Conservation (phyloP, 116 monocot species). For the Posidonia oceanica region DNA sequence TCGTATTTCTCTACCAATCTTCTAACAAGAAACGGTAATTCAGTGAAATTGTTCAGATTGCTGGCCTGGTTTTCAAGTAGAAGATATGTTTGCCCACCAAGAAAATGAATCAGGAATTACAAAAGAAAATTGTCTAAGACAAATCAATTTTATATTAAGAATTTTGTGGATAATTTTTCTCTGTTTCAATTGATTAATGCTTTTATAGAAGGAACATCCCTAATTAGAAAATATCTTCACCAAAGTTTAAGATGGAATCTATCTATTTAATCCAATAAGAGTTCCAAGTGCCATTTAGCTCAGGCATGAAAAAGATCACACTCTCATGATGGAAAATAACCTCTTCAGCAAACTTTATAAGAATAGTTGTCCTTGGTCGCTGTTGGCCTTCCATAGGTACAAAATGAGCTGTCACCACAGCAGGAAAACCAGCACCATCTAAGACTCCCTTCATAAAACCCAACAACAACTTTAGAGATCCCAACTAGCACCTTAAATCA, state of each 20-base stretch:
- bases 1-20: too few relatives aligned
- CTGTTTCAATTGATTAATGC: too few relatives aligned
- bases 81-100: neutral
- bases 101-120: neutral
- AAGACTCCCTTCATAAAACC: conserved; percentile 63
- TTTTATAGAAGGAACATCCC: too few relatives aligned
- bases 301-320: neutral
- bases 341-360: conserved; percentile 99
- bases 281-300: neutral
- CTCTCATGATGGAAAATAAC: conserved; percentile 21
- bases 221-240: too few relatives aligned
- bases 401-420: conserved; percentile 97
- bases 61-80: neutral
- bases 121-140: neutral
- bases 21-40: neutral
- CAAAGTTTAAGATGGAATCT: too few relatives aligned
- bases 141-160: neutral
- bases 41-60: too few relatives aligned
- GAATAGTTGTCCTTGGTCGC: conserved; percentile 84
- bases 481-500: neutral
- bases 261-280: neutral
- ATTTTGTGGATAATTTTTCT: too few relatives aligned
- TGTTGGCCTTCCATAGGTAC: conserved; percentile 92
- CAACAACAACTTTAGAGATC: neutral
- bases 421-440: conserved; percentile 86